Percentiles rank a stretch among this genome's conserved stretches.
These are phyloP conservation scores for Exidia glandulosa DNA, from an alignment of 768 basidiomycete genomes.

Conservation along the genomic window DNA sequence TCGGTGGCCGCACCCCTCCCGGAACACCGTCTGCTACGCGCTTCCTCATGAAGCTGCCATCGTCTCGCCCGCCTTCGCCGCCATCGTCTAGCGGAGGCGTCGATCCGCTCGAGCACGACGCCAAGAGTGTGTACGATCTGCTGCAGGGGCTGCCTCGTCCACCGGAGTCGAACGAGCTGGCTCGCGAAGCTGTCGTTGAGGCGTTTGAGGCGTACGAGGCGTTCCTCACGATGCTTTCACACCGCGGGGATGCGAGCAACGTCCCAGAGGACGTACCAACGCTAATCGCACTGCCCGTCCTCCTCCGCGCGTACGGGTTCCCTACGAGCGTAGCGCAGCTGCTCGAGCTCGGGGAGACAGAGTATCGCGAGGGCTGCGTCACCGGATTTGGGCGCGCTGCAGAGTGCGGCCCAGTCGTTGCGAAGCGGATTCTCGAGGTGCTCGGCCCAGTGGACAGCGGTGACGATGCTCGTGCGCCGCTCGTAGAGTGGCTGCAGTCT, in stretches of 20 bases:
- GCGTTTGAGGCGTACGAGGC: slow-evolving; percentile 56
- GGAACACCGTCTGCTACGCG: slow-evolving; percentile 44
- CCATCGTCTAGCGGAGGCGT: slow-evolving; percentile 21
- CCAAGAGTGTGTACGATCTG: slow-evolving; percentile 50
- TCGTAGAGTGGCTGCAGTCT: background rate
- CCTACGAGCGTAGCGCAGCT: slow-evolving; percentile 39
- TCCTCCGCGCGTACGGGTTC: slow-evolving; percentile 28
- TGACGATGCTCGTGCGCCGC: background rate
- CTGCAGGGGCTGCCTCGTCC: slow-evolving; percentile 54
- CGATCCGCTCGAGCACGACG: slow-evolving; percentile 44
- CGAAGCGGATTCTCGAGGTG: slow-evolving; percentile 42
- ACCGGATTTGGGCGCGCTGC: slow-evolving; percentile 71
- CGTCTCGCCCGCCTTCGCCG: slow-evolving; percentile 60
- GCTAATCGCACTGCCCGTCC: slow-evolving; percentile 60
- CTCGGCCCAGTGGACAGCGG: no score
- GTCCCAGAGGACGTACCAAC: slow-evolving; percentile 59
- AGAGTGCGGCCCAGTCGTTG: slow-evolving; percentile 52
- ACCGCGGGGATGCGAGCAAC: slow-evolving; percentile 31
- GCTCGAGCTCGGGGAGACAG: slow-evolving; percentile 46
- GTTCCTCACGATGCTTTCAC: slow-evolving; percentile 39
- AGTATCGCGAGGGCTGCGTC: slow-evolving; percentile 59
- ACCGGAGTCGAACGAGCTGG: slow-evolving; percentile 33
- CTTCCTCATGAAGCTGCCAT: slow-evolving; percentile 54
- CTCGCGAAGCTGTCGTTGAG: slow-evolving; percentile 74
- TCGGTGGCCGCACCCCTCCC: slow-evolving; percentile 35